Conservation (phyloP, 139 green algal species). For the Chlorella sp. region DNA sequence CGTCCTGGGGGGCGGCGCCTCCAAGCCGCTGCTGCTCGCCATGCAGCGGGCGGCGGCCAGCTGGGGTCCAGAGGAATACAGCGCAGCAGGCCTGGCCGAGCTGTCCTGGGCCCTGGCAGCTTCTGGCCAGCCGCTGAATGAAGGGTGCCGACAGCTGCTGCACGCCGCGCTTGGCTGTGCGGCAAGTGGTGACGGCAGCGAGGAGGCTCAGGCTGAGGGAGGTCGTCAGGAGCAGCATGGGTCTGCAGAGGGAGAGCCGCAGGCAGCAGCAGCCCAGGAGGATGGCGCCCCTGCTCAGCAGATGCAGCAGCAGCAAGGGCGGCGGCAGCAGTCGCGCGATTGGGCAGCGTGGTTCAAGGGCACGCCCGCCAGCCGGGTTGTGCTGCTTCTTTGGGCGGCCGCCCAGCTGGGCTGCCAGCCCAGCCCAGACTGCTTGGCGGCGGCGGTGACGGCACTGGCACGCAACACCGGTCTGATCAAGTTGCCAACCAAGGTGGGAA, state of each 20-base stretch:
- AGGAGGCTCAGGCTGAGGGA: not conserved
- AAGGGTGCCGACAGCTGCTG: slow-evolving; percentile 5
- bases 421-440: not conserved
- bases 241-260: not conserved
- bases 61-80: slow-evolving; percentile 9
- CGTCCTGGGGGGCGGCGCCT: slow-evolving; percentile 28
- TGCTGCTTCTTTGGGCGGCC: slow-evolving; percentile 13
- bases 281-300: not conserved
- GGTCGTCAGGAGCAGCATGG: not conserved
- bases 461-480: not conserved
- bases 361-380: not conserved
- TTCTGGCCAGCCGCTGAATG: not conserved
- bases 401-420: not conserved
- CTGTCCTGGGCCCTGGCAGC: slow-evolving; percentile 14
- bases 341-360: slow-evolving; percentile 25
- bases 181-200: not conserved
- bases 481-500: slow-evolving; percentile 15
- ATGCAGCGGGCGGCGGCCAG: not conserved
- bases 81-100: slow-evolving; percentile 4
- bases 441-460: not conserved
- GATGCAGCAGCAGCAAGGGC: not conserved
- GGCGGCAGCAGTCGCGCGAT: not conserved
- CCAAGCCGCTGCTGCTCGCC: not conserved
- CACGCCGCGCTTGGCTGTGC: not conserved
- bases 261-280: not conserved